phyloP scores from a whole-genome alignment of 345 rosid genomes.

The Cochlearia excelsa region DNA sequence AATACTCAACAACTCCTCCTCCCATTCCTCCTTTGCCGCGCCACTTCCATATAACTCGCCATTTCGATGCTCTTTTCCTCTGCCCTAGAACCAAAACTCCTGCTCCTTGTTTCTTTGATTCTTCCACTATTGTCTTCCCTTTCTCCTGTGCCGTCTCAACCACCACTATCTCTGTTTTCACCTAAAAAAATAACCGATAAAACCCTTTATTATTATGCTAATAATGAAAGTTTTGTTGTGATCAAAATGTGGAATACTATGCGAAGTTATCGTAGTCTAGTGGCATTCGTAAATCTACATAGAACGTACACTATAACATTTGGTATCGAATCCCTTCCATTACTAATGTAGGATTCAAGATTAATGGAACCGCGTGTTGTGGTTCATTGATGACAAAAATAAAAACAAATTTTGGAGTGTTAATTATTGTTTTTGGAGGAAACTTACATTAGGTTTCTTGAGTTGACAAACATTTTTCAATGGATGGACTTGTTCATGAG shows the following conservation, averaged over 20 bases:
- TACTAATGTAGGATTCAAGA: too few relatives aligned
- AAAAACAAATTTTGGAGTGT: neutral
- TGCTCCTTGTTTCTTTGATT: constrained; percentile 72
- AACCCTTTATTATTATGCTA: too few relatives aligned
- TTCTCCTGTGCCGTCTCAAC: constrained; percentile 80
- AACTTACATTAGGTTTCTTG: constrained; percentile 80
- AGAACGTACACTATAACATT: too few relatives aligned
- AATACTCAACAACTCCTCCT: constrained; percentile 67
- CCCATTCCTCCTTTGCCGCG: constrained; percentile 33
- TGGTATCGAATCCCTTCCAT: too few relatives aligned
- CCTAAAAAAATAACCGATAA: constrained; percentile 34
- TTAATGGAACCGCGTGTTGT: too few relatives aligned
- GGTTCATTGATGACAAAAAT: neutral
- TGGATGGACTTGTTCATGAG: constrained; percentile 54
- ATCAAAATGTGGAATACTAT: too few relatives aligned
- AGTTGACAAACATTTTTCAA: constrained; percentile 64
- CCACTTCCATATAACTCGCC: constrained; percentile 90
- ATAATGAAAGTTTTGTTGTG: too few relatives aligned
- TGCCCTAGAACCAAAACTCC: constrained; percentile 77
- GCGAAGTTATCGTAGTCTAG: too few relatives aligned
- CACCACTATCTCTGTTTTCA: constrained; percentile 59
- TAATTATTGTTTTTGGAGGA: neutral
- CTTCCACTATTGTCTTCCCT: constrained; percentile 79
- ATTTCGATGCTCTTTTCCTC: constrained; percentile 63
- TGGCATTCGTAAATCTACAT: too few relatives aligned